Base-by-base conservation (phyloP, 148 eudicot genomes). In the Diospyros lotus region DNA sequence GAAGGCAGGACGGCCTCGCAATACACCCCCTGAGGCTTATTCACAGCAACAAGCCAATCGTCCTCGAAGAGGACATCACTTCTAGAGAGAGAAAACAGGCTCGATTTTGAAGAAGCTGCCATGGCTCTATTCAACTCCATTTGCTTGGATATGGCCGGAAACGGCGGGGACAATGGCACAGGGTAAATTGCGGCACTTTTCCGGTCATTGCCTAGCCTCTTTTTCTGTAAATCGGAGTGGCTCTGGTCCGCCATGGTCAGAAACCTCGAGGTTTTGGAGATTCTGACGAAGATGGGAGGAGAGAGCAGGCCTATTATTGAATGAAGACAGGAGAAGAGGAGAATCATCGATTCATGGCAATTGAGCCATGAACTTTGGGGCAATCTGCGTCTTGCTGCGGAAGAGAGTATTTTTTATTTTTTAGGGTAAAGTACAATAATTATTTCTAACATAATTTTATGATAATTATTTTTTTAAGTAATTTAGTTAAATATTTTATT, bases 91-190 rank as follows among this genome's bases (percentile, higher is more conserved):
- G 85, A 62, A 62, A 82, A 92, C 3, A 83, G 64, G n/a, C 86
- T 74, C 4, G 97, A 92, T 68, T 59, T 92, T n/a, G 98, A 90
- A n/a, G 98, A 85, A n/a, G 97, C 97, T 0, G 86, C 64, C 87
- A 94, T 80, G 51, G 98, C 97, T 80, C 98, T 86, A 64, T 66
- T 78, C 17, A 92, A 87, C 84, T 94, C 98, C 14, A 94, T 82
- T 55, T 90, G 78, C 85, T 94, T 94, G 38, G 98, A 94, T 58
- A 89, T 76, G 66, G 77, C 75, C 28, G 98, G 93, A 50, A 89
- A 72, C 52, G 88, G 92, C 4, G 97, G 98, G 14, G 98, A 92
- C 56, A 94, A 72, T 74, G 98, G 97, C 73, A 72, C 86, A 56
- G 97, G 98, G 86, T 92, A 93, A 45, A 61, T 66, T n/a, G 39